Evolutionary conservation across 139 green algal genomes (phyloP).

Genomic region (Picocystis salinarum): DNA sequence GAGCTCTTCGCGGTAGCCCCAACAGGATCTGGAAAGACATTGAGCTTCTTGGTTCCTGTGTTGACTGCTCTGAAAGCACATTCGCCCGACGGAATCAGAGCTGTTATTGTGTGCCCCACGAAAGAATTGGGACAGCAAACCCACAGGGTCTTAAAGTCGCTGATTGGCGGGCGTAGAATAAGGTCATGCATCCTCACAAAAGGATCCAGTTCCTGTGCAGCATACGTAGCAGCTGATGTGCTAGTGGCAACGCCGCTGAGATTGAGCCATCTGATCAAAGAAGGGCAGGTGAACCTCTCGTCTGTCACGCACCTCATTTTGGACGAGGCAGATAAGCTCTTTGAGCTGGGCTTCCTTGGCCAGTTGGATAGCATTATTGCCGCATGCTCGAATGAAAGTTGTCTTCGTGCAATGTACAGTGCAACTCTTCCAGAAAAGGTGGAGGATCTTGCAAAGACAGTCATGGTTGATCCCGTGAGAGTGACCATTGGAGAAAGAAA

Average conservation of each 20-base stretch:
- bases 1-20: conserved; percentile 72
- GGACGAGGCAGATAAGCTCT: conserved; percentile 93
- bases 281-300: conserved; percentile 23
- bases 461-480: conserved; percentile 67
- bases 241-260: conserved; percentile 72
- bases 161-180: conserved; percentile 35
- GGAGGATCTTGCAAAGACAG: conserved; percentile 57
- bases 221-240: conserved; percentile 43
- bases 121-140: conserved; percentile 70
- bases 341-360: conserved; percentile 26
- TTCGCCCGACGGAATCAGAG: conserved; percentile 11
- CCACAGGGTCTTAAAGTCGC: conserved; percentile 41
- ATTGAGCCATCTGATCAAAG: conserved; percentile 32
- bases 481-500: conserved; percentile 45
- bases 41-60: conserved; percentile 78
- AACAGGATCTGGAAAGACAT: conserved; percentile 74
- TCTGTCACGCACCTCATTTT: conserved; percentile 36
- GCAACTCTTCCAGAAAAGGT: conserved; percentile 77
- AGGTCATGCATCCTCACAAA: conserved; percentile 44
- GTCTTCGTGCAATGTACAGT: conserved; percentile 46
- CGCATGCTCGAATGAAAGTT: conserved; percentile 33
- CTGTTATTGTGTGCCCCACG: conserved; percentile 57
- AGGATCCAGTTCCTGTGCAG: conserved; percentile 14
- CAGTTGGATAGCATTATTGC: conserved; percentile 55
- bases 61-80: conserved; percentile 13